Evolutionary conservation across 2,329 filamentous ascomycete genomes (phyloP).

Genomic region (Diaporthe ilicicola): DNA sequence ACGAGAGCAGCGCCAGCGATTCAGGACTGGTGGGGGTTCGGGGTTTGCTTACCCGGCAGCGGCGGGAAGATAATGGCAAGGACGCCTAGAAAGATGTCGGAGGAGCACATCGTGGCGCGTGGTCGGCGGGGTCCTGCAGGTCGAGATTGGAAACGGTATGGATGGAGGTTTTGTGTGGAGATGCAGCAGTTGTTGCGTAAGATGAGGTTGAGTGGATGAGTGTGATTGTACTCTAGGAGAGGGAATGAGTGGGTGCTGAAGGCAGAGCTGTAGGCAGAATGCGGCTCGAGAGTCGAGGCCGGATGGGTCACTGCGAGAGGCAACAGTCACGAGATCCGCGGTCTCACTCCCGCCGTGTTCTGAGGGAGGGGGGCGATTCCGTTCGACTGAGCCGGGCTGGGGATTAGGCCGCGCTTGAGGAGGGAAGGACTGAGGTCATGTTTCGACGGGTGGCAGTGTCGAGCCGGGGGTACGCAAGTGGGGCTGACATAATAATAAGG

Average conservation of each 20-base stretch:
- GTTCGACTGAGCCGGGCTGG: not conserved
- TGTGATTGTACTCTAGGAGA: not conserved
- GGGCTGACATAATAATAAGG: constrained; percentile 12
- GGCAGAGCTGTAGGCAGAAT: constrained; percentile 12
- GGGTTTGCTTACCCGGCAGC: constrained; percentile 63
- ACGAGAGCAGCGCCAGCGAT: not conserved
- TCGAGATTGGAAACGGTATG: not conserved
- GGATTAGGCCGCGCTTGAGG: not conserved
- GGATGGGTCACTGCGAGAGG: not conserved
- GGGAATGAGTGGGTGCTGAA: not conserved
- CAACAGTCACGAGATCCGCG: not conserved
- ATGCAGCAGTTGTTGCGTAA: not conserved
- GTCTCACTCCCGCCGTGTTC: not conserved
- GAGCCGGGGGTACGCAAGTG: constrained; percentile 15
- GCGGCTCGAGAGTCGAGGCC: constrained; percentile 10
- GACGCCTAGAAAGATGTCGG: constrained; percentile 70
- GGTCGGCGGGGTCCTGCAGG: not conserved
- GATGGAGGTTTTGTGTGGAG: not conserved
- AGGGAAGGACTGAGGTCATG: constrained; percentile 25
- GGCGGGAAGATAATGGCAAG: constrained; percentile 73
- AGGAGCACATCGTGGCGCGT: constrained; percentile 59
- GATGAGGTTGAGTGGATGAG: not conserved
- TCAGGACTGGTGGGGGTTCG: not conserved
- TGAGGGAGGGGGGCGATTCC: constrained; percentile 1
- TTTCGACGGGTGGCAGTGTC: constrained; percentile 22